Evolutionary conservation across 495 filamentous ascomycete genomes (phyloP).

Genomic region (Neurospora tetraspora): DNA sequence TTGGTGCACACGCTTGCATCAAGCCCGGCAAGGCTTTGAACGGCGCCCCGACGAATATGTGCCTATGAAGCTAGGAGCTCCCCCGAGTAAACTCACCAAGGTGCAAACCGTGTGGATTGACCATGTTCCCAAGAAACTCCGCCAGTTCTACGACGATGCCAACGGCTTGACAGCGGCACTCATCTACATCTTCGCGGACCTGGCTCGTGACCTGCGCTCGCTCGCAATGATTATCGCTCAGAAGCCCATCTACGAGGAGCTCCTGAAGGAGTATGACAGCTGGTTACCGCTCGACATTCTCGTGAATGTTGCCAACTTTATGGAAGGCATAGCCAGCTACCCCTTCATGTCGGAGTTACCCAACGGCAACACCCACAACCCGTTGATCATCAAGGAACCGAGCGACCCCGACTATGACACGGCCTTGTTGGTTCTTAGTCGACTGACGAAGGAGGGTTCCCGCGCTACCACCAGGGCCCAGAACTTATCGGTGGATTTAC

Average conservation of each 20-base stretch:
- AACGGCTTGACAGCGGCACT: neutral
- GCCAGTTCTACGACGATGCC: neutral
- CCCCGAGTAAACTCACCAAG: neutral
- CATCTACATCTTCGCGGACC: slow-evolving; percentile 7
- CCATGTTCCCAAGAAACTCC: neutral
- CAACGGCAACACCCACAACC: neutral
- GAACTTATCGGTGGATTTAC: neutral
- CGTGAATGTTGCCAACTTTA: slow-evolving; percentile 6
- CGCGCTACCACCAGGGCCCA: neutral
- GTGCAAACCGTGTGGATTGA: slow-evolving; percentile 4
- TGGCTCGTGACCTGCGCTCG: slow-evolving; percentile 4
- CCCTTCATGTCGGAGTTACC: slow-evolving; percentile 9
- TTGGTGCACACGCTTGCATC: neutral
- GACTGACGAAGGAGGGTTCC: neutral
- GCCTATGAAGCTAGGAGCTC: neutral
- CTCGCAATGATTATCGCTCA: neutral
- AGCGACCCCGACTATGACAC: slow-evolving; percentile 4
- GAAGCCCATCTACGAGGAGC: slow-evolving; percentile 7
- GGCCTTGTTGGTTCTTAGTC: slow-evolving; percentile 1
- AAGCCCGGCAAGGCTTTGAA: neutral
- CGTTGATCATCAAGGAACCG: neutral
- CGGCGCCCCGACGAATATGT: neutral
- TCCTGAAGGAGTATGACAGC: slow-evolving; percentile 4
- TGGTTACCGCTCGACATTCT: slow-evolving; percentile 11
- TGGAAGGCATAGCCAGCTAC: slow-evolving; percentile 11